Percentiles rank a stretch among this genome's conserved stretches.
These are phyloP conservation scores for Aspergillus spinulosporus DNA, from an alignment of 2,329 filamentous ascomycete genomes.

Conservation along the genomic window DNA sequence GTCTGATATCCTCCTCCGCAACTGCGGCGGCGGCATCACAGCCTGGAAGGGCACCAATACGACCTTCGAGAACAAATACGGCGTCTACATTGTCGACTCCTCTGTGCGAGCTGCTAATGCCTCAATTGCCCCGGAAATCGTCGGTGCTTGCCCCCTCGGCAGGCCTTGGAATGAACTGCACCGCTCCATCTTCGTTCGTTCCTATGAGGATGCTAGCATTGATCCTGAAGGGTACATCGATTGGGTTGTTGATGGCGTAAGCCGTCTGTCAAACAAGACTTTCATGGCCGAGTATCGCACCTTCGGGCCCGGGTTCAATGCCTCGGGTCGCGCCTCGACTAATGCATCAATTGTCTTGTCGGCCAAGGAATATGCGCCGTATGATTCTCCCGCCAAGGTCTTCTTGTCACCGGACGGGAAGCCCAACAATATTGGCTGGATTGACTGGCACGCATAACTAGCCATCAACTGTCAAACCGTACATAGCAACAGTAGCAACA, in stretches of 20 bases:
- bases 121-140: constrained; percentile 40
- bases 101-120: constrained; percentile 57
- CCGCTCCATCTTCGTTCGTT: constrained; percentile 58
- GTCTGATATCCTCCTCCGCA: constrained; percentile 56
- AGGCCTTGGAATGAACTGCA: constrained; percentile 64
- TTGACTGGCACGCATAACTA: constrained; percentile 40
- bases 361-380: constrained; percentile 38
- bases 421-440: constrained; percentile 52
- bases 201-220: constrained; percentile 58
- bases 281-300: constrained; percentile 58
- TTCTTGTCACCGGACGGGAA: constrained; percentile 49
- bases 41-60: constrained; percentile 70
- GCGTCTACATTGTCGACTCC: constrained; percentile 63
- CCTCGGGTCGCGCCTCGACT: constrained; percentile 44
- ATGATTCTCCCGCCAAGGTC: constrained; percentile 44
- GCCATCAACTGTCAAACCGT: background rate
- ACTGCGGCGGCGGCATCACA: constrained; percentile 66
- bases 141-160: constrained; percentile 58
- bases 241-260: constrained; percentile 48
- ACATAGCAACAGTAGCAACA: background rate
- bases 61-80: constrained; percentile 66
- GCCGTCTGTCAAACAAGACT: constrained; percentile 47
- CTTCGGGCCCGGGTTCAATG: constrained; percentile 57
- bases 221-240: constrained; percentile 56
- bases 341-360: constrained; percentile 52